Percentiles rank a stretch among this genome's conserved stretches.
Conservation (phyloP, 2,329 filamentous ascomycete species). For the Diaporthe amygdali region DNA sequence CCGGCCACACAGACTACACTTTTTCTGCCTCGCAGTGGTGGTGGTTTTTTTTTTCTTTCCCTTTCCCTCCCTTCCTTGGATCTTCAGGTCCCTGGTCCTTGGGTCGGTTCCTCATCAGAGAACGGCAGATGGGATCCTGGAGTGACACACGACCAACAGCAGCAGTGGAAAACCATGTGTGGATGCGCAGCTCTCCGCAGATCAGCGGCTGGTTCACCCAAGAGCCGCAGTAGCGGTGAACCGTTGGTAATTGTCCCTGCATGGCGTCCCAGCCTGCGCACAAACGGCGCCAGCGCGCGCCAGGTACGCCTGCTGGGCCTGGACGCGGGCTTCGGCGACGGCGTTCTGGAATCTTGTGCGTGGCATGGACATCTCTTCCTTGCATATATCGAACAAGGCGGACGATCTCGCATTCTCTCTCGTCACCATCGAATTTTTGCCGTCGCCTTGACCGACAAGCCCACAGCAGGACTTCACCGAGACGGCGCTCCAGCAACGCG, state of each 20-base stretch:
- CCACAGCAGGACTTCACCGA: constrained; percentile 5
- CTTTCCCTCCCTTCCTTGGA: not conserved
- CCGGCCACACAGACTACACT: not conserved
- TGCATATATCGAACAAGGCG: not conserved
- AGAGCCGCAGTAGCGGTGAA: constrained; percentile 20
- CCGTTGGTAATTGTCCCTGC: constrained; percentile 1
- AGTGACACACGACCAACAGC: constrained; percentile 12
- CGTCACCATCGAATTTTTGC: not conserved
- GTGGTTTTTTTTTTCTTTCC: too few relatives aligned
- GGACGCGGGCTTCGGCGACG: not conserved
- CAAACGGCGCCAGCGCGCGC: not conserved
- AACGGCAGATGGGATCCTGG: not conserved
- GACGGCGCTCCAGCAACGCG: not conserved
- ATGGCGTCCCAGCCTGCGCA: not conserved
- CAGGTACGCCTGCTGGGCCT: not conserved
- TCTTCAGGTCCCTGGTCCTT: not conserved
- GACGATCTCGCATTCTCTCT: not conserved
- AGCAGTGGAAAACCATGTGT: constrained; percentile 12
- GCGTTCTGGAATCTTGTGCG: not conserved
- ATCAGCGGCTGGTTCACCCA: constrained; percentile 9
- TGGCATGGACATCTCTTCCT: not conserved
- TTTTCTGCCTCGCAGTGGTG: not conserved
- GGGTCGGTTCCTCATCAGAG: not conserved
- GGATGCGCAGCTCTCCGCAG: constrained; percentile 19
- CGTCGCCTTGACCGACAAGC: constrained; percentile 3